Evolutionary conservation across 257 asterid genomes (phyloP), one percentile per base, ranked within the genome.

Genomic region (Hygrophila difformis): DNA sequence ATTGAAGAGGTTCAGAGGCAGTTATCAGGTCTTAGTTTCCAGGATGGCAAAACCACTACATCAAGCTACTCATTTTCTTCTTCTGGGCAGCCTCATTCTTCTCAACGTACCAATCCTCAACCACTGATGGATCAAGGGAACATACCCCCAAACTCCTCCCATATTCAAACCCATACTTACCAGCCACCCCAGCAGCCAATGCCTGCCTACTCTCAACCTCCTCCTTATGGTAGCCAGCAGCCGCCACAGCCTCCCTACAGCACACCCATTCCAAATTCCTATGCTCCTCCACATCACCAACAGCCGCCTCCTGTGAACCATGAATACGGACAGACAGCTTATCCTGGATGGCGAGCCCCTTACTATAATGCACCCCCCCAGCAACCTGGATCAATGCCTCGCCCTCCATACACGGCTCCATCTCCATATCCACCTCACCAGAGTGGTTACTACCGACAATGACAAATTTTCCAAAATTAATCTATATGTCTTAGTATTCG

Each of bases 331-430:
- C 98, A 82, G 47, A 93, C 87, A 39, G 84, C 93, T 1, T 86
- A 89, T 75, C 92, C 94, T 4, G 96, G 96, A 23, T 89, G 98
- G 98, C 83, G 70, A 39, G 93, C 81, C 21, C 88, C 92, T 8
- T 85, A 89, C 69, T 79, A 85, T 38, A 78, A 67, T 49, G 75
- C 73, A 18, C 87, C 89, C 17, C 76, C 94, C 41, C 97, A 67
- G 65, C 95, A 88, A 51, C 71, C 71, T 6, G 94, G 94, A 14
- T 68, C 86, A 18, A 67, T 78, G 78, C 82, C 95, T 22, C 81
- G 75, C 55, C 93, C 95, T 56, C 94, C 97, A 21, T 88, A 84
- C 71, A 71, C 87, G 2, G 62, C 56, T 51, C 76, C 72, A 48
- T 64, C 87, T 49, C 81, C 93, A 24, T 84, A 84, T 69, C 91